Evolutionary conservation across 768 basidiomycete species (phyloP).

Genomic region (Crucibulum laeve): DNA sequence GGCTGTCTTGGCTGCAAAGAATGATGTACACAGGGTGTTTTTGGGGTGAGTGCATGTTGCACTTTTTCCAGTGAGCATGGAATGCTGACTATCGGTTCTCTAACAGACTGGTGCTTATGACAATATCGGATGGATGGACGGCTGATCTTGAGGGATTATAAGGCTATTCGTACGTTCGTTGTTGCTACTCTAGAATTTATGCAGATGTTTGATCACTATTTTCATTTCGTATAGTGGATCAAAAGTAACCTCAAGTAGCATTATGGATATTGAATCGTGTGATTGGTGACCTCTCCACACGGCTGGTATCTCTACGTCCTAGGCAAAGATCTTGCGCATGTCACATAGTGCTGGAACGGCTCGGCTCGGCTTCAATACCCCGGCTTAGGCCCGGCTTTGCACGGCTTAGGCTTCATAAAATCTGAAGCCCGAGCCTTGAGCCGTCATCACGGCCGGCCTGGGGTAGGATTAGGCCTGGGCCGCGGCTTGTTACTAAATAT

Average conservation of each 20-base stretch:
- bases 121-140: constrained; percentile 76
- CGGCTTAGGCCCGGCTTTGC: no score
- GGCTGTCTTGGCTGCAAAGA: constrained; percentile 59
- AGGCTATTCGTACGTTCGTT: constrained; percentile 55
- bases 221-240: constrained; percentile 41
- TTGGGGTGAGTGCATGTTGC: constrained; percentile 48
- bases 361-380: no score
- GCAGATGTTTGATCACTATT: no score
- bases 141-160: constrained; percentile 59
- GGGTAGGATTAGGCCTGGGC: no score
- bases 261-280: constrained; percentile 75
- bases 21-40: constrained; percentile 74
- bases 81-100: constrained; percentile 2
- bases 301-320: neutral
- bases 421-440: no score
- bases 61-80: neutral
- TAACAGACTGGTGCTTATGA: constrained; percentile 70
- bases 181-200: no score
- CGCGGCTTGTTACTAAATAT: no score
- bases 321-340: constrained; percentile 80
- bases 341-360: no score
- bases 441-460: no score
- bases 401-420: no score
- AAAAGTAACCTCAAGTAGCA: constrained; percentile 60
- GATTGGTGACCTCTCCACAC: constrained; percentile 8